phyloP scores from a whole-genome alignment of 768 basidiomycete species.

The Boletus tylopilopsis region DNA sequence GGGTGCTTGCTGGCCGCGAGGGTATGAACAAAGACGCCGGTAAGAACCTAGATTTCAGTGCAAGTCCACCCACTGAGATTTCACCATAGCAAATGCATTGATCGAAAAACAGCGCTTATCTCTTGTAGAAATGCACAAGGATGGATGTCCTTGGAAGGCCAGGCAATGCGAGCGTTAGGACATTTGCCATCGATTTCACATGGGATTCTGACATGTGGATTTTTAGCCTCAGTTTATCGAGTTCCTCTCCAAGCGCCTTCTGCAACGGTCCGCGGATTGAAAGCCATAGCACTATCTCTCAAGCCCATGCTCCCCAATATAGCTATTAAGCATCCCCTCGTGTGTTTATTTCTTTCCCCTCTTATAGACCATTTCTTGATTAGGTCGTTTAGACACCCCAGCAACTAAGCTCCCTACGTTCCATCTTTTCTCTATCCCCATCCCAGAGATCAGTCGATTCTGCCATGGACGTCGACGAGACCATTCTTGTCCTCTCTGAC shows the following conservation, averaged over 20 bases:
- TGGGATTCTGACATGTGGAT: conserved; percentile 1
- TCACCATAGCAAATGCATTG: conserved; percentile 54
- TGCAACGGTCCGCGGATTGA: conserved; percentile 60
- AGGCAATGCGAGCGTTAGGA: conserved; percentile 74
- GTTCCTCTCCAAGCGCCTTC: conserved; percentile 67
- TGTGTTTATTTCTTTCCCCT: conserved; percentile 31
- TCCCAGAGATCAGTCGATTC: conserved; percentile 23
- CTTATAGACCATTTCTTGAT: conserved; percentile 8
- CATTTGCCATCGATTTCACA: background rate
- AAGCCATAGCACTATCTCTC: conserved; percentile 48
- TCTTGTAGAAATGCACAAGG: conserved; percentile 70
- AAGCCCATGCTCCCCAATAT: conserved; percentile 52
- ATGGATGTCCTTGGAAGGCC: conserved; percentile 80
- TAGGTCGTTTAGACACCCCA: conserved; percentile 44
- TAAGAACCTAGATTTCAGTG: conserved; percentile 43
- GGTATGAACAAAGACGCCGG: conserved; percentile 77
- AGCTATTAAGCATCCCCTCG: conserved; percentile 69
- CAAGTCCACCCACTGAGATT: conserved; percentile 12
- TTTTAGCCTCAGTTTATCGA: conserved; percentile 63
- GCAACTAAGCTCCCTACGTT: conserved; percentile 52
- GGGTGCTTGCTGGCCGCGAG: conserved; percentile 67
- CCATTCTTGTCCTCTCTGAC: conserved; percentile 31
- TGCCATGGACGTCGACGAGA: conserved; percentile 9
- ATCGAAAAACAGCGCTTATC: conserved; percentile 69
- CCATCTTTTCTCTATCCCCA: conserved; percentile 38